Evolutionary conservation across 345 rosid species (phyloP).

Genomic region (Raphanus sativus): DNA sequence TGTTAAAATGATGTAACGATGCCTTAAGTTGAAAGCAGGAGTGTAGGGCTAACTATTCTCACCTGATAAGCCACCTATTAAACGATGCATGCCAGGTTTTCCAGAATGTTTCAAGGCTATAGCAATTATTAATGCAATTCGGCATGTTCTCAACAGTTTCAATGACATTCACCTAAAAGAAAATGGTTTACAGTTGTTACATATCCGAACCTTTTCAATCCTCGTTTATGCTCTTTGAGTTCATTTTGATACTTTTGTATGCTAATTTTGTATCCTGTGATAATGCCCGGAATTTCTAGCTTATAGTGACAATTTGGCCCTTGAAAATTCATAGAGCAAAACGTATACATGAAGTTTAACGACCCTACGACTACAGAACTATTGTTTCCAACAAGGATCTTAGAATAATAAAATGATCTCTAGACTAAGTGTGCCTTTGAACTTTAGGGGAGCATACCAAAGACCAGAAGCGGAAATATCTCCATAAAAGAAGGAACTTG

Average conservation of each 20-base stretch:
- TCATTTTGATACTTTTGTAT: not conserved
- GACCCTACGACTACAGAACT: not conserved
- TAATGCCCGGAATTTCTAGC: not conserved
- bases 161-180: conserved; percentile 70
- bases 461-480: conserved; percentile 94
- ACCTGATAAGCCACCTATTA: conserved; percentile 99
- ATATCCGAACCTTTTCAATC: not conserved
- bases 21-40: conserved; percentile 11
- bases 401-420: not conserved
- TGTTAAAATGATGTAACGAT: not conserved
- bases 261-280: not conserved
- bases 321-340: not conserved
- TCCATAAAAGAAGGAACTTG: conserved; percentile 90
- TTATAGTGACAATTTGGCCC: not conserved
- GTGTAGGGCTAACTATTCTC: conserved; percentile 21
- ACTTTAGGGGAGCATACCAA: conserved; percentile 53
- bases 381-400: not conserved
- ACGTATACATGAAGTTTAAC: not conserved
- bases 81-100: conserved; percentile 98
- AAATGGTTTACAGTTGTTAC: not conserved
- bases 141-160: conserved; percentile 95
- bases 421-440: not conserved
- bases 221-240: not conserved
- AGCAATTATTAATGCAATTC: conserved; percentile 86
- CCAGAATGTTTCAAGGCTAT: conserved; percentile 88